A percentile compares a stretch with the other conserved stretches of the same genome.
Evolutionary conservation across 306 rosid species (phyloP).

Genomic region (Cicer pinnatifidum): DNA sequence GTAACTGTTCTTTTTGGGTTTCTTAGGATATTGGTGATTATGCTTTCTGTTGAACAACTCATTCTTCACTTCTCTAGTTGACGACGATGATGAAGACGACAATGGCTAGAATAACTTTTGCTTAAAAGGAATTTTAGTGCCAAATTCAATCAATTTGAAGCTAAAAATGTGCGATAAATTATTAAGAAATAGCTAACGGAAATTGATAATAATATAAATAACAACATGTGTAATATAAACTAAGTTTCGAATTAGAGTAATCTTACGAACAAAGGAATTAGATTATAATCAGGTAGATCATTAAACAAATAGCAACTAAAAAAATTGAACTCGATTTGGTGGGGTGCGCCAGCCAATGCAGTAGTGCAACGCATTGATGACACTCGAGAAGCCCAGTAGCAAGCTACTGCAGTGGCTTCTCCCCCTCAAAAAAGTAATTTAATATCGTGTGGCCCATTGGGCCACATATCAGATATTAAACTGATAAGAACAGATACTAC

Average conservation of each 20-base stretch:
- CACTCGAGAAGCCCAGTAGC: neutral
- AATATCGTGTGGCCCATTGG: neutral
- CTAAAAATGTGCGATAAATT: no score
- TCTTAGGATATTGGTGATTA: conserved; percentile 47
- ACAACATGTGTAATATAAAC: no score
- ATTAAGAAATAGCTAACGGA: no score
- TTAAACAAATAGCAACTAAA: no score
- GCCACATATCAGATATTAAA: neutral
- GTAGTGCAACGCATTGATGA: neutral
- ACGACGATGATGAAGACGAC: neutral
- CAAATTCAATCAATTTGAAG: no score
- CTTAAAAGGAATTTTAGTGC: no score
- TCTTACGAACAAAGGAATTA: no score
- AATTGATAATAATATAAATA: no score
- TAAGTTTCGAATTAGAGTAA: no score
- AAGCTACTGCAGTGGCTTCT: neutral
- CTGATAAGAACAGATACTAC: neutral
- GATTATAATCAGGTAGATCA: no score
- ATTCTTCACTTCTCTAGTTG: neutral
- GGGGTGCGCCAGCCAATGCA: neutral
- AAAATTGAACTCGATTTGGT: neutral
- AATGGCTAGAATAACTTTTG: no score
- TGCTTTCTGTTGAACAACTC: conserved; percentile 36
- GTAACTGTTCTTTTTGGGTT: conserved; percentile 47
- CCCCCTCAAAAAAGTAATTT: neutral